phyloP scores from a whole-genome alignment of 345 rosid species.

The Toxicodendron radicans region DNA sequence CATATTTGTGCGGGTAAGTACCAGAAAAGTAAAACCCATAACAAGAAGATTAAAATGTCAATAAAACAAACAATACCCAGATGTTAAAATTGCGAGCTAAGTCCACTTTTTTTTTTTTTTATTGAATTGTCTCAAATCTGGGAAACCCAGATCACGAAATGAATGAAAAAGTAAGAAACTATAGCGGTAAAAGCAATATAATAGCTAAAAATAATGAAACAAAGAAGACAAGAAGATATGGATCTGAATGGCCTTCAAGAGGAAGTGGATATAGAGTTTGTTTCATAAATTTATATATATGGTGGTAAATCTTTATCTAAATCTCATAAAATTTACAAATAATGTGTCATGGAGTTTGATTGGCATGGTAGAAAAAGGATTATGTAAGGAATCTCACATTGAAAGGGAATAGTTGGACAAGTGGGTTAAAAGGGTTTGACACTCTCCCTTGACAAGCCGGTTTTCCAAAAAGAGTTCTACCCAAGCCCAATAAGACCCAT shows the following conservation, averaged over 20 bases:
- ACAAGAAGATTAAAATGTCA: slow-evolving; percentile 39
- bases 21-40: slow-evolving; percentile 74
- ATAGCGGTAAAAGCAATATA: background rate
- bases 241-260: slow-evolving; percentile 8
- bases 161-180: slow-evolving; percentile 3
- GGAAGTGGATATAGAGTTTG: background rate
- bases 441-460: too few relatives aligned
- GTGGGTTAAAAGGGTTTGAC: too few relatives aligned
- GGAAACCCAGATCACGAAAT: slow-evolving; percentile 37
- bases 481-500: too few relatives aligned
- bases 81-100: slow-evolving; percentile 41
- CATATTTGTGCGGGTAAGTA: slow-evolving; percentile 64
- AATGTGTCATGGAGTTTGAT: too few relatives aligned
- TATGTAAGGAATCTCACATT: too few relatives aligned
- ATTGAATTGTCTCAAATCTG: slow-evolving; percentile 42
- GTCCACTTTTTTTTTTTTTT: slow-evolving; percentile 28
- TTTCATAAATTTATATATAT: too few relatives aligned
- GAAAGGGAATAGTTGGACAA: too few relatives aligned
- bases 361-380: background rate
- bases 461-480: too few relatives aligned
- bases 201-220: background rate
- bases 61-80: slow-evolving; percentile 41
- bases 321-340: too few relatives aligned
- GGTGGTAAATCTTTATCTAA: too few relatives aligned
- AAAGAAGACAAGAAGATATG: too few relatives aligned